Percentiles rank a stretch among this genome's conserved stretches.
Conservation (phyloP, 208 protist genomes). For the Leishmania guyanensis region DNA sequence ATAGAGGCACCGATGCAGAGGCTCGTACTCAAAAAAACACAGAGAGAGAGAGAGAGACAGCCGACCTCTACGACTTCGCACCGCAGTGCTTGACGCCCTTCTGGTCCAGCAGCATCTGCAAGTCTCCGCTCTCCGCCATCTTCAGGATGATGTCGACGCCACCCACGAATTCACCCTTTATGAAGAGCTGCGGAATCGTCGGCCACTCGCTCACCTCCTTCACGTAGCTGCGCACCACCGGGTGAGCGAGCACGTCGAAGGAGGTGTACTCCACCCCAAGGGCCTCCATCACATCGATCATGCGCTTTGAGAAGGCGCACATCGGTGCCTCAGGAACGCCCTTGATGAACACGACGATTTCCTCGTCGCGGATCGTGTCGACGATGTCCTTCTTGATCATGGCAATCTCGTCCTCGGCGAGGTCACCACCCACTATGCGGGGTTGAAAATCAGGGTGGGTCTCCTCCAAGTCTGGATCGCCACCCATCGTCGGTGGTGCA, state of each 20-base stretch:
- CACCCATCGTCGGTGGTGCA: constrained; percentile 24
- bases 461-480: constrained; percentile 71
- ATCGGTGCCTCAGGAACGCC: constrained; percentile 94
- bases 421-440: constrained; percentile 60
- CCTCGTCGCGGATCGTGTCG: constrained; percentile 88
- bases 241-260: constrained; percentile 94
- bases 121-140: constrained; percentile 85
- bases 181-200: constrained; percentile 96
- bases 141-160: constrained; percentile 94
- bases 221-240: constrained; percentile 91
- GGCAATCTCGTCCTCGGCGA: constrained; percentile 77
- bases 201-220: constrained; percentile 96
- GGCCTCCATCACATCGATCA: constrained; percentile 92
- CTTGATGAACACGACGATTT: constrained; percentile 97
- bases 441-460: constrained; percentile 91
- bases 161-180: constrained; percentile 96
- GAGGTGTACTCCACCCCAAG: constrained; percentile 93
- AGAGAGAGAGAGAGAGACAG: not conserved
- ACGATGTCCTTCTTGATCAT: constrained; percentile 90
- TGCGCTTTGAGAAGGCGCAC: constrained; percentile 96
- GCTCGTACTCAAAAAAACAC: not conserved
- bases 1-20: not conserved
- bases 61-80: constrained; percentile 14
- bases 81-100: constrained; percentile 82
- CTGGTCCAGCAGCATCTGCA: constrained; percentile 84